Evolutionary conservation across 2,329 filamentous ascomycete species (phyloP).

Genomic region (Hirsutella minnesotensis): DNA sequence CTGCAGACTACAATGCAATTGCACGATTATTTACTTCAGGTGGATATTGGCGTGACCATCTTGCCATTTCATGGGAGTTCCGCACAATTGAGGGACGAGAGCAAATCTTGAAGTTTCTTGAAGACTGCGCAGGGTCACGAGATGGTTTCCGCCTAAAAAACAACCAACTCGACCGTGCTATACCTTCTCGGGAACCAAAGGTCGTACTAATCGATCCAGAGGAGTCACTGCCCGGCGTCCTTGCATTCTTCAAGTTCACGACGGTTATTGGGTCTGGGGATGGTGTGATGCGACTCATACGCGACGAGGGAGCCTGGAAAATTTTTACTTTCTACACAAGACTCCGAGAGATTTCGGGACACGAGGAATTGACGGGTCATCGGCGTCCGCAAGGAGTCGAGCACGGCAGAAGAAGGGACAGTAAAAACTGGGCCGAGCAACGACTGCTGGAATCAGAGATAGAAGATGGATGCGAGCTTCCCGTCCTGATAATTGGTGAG

Average conservation of each 20-base stretch:
- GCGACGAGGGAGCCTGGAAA: conserved; percentile 39
- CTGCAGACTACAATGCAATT: conserved; percentile 20
- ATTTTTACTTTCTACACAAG: conserved; percentile 52
- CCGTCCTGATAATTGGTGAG: conserved; percentile 50
- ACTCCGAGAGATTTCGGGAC: conserved; percentile 39
- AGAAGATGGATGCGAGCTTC: conserved; percentile 33
- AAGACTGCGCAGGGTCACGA: conserved; percentile 14
- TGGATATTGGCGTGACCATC: conserved; percentile 47
- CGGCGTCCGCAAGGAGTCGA: conserved; percentile 42
- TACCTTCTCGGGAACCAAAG: conserved; percentile 29
- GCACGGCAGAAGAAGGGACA: conserved; percentile 37
- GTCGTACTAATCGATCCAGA: conserved; percentile 34
- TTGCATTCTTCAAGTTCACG: conserved; percentile 42
- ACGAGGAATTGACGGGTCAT: conserved; percentile 35
- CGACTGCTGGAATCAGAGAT: conserved; percentile 36
- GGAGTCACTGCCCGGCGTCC: conserved; percentile 38
- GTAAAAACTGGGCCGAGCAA: conserved; percentile 50
- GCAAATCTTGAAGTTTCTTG: conserved; percentile 27
- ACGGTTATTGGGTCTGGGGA: conserved; percentile 41
- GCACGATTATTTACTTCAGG: conserved; percentile 28
- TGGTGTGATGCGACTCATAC: conserved; percentile 42
- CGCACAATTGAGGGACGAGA: conserved; percentile 33
- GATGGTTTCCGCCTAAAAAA: conserved; percentile 28
- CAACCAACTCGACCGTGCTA: conserved; percentile 33
- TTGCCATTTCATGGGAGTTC: conserved; percentile 44